phyloP scores from a whole-genome alignment of 73 alveolate species.

The Tetrahymena thermophila region DNA sequence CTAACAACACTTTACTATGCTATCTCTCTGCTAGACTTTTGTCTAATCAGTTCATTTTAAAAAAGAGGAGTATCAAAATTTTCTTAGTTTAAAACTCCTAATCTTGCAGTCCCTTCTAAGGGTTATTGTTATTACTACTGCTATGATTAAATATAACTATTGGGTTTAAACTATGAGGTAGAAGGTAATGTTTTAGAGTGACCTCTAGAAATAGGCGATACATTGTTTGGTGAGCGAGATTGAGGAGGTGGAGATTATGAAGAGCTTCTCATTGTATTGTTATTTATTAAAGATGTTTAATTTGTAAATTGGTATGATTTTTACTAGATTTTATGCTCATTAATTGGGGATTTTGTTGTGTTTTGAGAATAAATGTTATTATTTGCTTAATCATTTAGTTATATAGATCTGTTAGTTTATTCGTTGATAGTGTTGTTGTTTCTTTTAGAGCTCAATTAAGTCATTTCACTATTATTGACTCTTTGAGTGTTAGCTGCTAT shows the following conservation, averaged over 20 bases:
- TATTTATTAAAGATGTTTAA: neutral
- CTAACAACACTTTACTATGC: neutral
- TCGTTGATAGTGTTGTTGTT: neutral
- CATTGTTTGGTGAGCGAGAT: neutral
- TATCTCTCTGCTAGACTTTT: neutral
- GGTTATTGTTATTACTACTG: neutral
- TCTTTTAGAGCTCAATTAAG: neutral
- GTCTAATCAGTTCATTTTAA: neutral
- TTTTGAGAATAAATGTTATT: neutral
- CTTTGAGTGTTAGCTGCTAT: neutral
- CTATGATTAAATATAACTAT: neutral
- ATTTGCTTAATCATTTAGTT: neutral
- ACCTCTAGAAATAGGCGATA: neutral
- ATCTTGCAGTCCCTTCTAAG: neutral
- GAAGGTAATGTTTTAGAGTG: neutral
- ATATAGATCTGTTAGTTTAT: neutral
- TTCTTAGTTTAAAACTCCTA: neutral
- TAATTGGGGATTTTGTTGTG: neutral
- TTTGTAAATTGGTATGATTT: neutral
- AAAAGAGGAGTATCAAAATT: neutral
- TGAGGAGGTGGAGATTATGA: neutral
- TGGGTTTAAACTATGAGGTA: neutral
- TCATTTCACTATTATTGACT: neutral
- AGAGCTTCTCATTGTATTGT: neutral
- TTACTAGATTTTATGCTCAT: neutral